A percentile compares a stretch with the other conserved stretches of the same genome.
Conservation (phyloP, 352 stramenopile genomes). For the Globisporangium parvum region DNA sequence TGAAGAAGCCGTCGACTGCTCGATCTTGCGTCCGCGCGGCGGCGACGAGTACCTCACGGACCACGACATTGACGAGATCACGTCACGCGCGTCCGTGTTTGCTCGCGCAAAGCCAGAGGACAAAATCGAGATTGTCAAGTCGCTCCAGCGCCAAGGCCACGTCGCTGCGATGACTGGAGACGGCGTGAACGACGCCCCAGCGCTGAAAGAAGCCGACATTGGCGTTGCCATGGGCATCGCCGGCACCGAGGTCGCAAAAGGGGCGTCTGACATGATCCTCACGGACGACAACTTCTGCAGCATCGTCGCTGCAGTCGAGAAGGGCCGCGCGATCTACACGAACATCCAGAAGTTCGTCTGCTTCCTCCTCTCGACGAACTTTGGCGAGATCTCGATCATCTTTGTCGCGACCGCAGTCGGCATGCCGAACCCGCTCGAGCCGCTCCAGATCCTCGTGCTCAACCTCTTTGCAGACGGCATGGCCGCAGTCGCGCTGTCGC, state of each 20-base stretch:
- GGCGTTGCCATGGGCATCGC: conserved; percentile 95
- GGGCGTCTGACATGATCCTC: conserved; percentile 97
- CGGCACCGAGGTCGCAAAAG: conserved; percentile 97
- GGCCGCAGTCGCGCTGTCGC: conserved; percentile 59
- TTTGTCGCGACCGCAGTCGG: conserved; percentile 59
- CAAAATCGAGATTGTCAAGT: conserved; percentile 13
- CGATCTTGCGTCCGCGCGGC: conserved; percentile 6
- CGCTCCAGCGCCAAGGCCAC: conserved; percentile 10
- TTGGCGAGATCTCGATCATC: conserved; percentile 91
- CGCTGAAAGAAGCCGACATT: conserved; percentile 42
- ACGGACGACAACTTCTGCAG: conserved; percentile 98
- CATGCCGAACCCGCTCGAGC: conserved; percentile 86
- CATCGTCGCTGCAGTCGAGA: conserved; percentile 97
- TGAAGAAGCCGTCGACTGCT: conserved; percentile 10
- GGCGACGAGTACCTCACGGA: conserved; percentile 8
- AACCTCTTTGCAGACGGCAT: conserved; percentile 97
- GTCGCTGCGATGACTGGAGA: conserved; percentile 92
- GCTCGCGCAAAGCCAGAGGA: conserved; percentile 9
- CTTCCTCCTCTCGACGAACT: conserved; percentile 98
- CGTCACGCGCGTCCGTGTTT: conserved; percentile 6
- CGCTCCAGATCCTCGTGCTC: conserved; percentile 97
- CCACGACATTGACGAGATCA: conserved; percentile 13
- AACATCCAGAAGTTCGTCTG: conserved; percentile 99
- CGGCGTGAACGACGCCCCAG: conserved; percentile 98
- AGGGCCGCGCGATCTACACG: conserved; percentile 95